phyloP scores from a whole-genome alignment of 1,284 basidiomycete species.

The Irpex lacteus region DNA sequence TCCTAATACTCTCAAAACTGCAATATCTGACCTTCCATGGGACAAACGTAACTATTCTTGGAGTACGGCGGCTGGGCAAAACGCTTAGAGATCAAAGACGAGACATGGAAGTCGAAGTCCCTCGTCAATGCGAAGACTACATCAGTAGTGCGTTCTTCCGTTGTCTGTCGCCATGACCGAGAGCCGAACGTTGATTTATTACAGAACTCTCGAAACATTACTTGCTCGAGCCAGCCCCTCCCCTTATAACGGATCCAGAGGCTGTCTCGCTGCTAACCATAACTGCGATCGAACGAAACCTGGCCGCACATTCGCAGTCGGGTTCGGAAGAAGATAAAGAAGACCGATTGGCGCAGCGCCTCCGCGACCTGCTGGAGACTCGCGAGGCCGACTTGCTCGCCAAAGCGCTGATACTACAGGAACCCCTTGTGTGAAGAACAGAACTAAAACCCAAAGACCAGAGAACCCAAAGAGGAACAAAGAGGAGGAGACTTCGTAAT shows the following conservation, averaged over 20 bases:
- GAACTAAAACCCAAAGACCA: background rate
- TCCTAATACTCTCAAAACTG: slow-evolving; percentile 46
- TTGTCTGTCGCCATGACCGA: background rate
- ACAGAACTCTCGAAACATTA: slow-evolving; percentile 47
- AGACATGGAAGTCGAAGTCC: slow-evolving; percentile 48
- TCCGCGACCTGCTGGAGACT: slow-evolving; percentile 34
- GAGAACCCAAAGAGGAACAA: background rate
- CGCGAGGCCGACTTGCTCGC: slow-evolving; percentile 41
- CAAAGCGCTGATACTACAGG: background rate
- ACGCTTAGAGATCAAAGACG: slow-evolving; percentile 32
- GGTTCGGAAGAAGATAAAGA: slow-evolving; percentile 30
- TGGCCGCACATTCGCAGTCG: slow-evolving; percentile 44
- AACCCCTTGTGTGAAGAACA: background rate
- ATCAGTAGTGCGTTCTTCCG: slow-evolving; percentile 42
- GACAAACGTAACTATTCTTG: slow-evolving; percentile 53
- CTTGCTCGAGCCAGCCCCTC: slow-evolving; percentile 42
- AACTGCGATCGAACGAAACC: slow-evolving; percentile 50
- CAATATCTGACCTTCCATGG: slow-evolving; percentile 48
- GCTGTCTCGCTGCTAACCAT: slow-evolving; percentile 40
- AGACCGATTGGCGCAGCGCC: slow-evolving; percentile 27
- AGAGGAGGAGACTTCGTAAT: background rate
- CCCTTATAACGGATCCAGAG: slow-evolving; percentile 45
- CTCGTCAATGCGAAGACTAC: slow-evolving; percentile 49
- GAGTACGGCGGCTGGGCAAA: slow-evolving; percentile 48
- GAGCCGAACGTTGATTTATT: background rate